phyloP scores from a whole-genome alignment of 768 basidiomycete genomes.

The Psilocybe subaeruginosa region DNA sequence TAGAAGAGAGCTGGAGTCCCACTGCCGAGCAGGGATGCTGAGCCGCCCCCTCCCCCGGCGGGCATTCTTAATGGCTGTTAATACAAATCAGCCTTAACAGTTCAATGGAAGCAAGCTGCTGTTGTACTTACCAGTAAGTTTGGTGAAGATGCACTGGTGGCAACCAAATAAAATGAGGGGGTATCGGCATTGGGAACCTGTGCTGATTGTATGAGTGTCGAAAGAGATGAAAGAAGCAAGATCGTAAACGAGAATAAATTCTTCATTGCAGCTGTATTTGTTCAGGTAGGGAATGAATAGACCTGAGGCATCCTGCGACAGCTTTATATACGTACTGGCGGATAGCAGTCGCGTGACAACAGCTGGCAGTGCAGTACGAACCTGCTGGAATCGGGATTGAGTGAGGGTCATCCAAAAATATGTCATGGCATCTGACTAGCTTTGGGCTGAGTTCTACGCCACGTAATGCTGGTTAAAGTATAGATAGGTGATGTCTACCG shows the following conservation, averaged over 20 bases:
- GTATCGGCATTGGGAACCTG: constrained; percentile 32
- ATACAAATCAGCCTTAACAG: neutral
- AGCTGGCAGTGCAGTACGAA: too few relatives aligned
- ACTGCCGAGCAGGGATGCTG: constrained; percentile 27
- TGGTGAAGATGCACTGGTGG: constrained; percentile 21
- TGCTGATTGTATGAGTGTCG: constrained; percentile 12
- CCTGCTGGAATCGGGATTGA: too few relatives aligned
- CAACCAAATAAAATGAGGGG: constrained; percentile 37
- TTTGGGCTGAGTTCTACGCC: too few relatives aligned
- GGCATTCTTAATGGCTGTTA: constrained; percentile 33
- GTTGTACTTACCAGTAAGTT: constrained; percentile 26
- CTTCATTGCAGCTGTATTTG: constrained; percentile 1
- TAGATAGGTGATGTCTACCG: too few relatives aligned
- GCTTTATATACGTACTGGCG: too few relatives aligned
- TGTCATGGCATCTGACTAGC: too few relatives aligned
- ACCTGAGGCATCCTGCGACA: neutral
- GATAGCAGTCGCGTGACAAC: too few relatives aligned
- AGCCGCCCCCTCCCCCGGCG: constrained; percentile 23
- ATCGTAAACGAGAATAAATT: neutral
- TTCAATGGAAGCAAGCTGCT: neutral
- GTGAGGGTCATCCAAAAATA: too few relatives aligned
- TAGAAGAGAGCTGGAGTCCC: constrained; percentile 33
- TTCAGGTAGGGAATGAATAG: neutral
- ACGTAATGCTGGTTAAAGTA: too few relatives aligned
- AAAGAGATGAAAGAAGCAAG: constrained; percentile 14